phyloP scores from a whole-genome alignment of 106 monocot genomes.

The Triglochin maritima region DNA sequence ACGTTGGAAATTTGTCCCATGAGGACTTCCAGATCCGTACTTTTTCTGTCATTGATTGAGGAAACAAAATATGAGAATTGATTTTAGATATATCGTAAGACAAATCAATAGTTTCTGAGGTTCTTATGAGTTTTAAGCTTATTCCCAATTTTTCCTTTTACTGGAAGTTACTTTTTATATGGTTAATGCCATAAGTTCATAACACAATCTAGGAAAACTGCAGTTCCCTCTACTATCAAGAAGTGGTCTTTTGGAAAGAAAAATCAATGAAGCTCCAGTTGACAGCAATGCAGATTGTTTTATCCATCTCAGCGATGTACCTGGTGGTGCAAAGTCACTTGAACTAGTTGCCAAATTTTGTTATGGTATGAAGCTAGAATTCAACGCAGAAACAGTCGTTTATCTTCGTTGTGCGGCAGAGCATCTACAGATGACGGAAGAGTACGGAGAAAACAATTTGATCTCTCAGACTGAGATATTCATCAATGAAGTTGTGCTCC shows the following conservation, averaged over 20 bases:
- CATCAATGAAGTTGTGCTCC: conserved; percentile 15
- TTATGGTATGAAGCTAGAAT: conserved; percentile 18
- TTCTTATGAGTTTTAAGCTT: background rate
- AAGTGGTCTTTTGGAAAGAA: conserved; percentile 6
- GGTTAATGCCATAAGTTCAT: background rate
- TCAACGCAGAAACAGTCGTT: conserved; percentile 13
- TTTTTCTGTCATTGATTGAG: too few species aligned
- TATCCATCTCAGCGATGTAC: conserved; percentile 3
- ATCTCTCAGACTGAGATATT: conserved; percentile 13
- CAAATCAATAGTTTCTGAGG: background rate
- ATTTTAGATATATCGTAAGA: too few species aligned
- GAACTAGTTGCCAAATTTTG: conserved; percentile 17
- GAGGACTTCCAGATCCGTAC: too few species aligned
- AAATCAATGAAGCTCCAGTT: conserved; percentile 6
- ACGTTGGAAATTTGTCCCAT: too few species aligned
- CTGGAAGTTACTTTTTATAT: too few species aligned
- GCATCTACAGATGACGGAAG: conserved; percentile 21
- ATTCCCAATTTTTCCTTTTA: too few species aligned
- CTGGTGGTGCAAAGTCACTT: conserved; percentile 14
- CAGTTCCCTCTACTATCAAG: conserved; percentile 15
- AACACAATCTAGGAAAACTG: background rate
- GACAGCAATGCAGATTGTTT: background rate
- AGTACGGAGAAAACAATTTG: conserved; percentile 13
- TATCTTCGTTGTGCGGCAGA: conserved; percentile 18
- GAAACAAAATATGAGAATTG: too few species aligned